Base-by-base conservation (phyloP, 2,329 filamentous ascomycete genomes). In the Epicoccum sorghinum region DNA sequence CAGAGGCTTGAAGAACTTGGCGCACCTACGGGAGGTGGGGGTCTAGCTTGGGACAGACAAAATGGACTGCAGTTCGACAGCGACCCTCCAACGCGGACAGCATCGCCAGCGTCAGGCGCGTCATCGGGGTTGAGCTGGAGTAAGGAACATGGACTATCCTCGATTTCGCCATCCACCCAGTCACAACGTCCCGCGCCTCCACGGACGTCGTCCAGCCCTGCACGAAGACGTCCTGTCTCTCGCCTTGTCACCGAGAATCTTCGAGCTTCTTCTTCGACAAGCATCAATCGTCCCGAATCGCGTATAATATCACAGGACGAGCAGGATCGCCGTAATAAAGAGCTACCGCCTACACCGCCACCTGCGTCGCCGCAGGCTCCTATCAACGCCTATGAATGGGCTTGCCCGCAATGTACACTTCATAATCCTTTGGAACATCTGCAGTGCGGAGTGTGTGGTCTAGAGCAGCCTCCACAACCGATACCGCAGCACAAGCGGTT, bases 371-470 rank as follows among this genome's bases (percentile, higher is more conserved):
- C 62, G 30, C 57, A 56, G 42, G 58, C 68, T 27, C 69, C 67
- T n/a, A 58, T 62, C 4, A 65, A 67, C 33, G 65, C 69, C 3
- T 66, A 77, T 47, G 75, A 80, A 37, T 88, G 86, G 86, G 77
- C 79, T 23, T 88, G 86, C 65, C 77, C 81, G 9, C 78, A 82
- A 55, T 88, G 86, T 71, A 88, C 86, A 0, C 80, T 87, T 33
- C 78, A 83, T 55, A 88, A 88, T 56, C 82, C 83, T 1, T 64
- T 82, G n/a, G 79, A 80, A 24, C 85, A 80, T 60, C 78, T 87
- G 9, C 79, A 80, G 39, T 88, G 86, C 69, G 85, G 85, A 54
- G 85, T 80, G 2, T 88, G 86, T 63, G 79, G 78, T 6, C 73
- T 80, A 2, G 84, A 87, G 63, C 77, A 84, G 47, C 80, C 84